Percentiles rank a stretch among this genome's conserved stretches.
Evolutionary conservation across 805 yeast species (phyloP).

Genomic region (Candida sphagnicola): DNA sequence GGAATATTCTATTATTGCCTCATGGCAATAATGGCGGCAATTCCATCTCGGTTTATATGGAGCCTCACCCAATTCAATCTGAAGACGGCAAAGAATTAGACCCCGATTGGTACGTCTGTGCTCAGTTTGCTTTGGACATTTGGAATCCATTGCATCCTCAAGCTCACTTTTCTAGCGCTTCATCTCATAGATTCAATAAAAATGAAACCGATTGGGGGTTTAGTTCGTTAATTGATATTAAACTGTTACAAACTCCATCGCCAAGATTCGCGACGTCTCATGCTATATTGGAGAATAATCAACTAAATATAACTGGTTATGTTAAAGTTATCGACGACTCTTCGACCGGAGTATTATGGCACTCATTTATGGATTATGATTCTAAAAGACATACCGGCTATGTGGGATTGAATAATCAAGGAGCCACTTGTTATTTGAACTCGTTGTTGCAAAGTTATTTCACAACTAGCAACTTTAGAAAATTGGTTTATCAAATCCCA

Average conservation of each 20-base stretch:
- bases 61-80: constrained; percentile 53
- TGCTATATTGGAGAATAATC: constrained; percentile 48
- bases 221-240: constrained; percentile 63
- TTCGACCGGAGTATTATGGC: constrained; percentile 92
- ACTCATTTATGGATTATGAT: constrained; percentile 76
- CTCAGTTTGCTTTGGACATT: constrained; percentile 79
- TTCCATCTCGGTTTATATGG: constrained; percentile 68
- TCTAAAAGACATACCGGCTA: constrained; percentile 85
- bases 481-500: constrained; percentile 86
- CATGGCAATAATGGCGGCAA: constrained; percentile 59
- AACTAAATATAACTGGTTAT: constrained; percentile 69
- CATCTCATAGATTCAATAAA: constrained; percentile 74
- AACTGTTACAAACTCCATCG: constrained; percentile 29
- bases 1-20: constrained; percentile 76
- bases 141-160: constrained; percentile 77
- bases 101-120: constrained; percentile 81
- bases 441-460: constrained; percentile 87
- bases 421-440: constrained; percentile 96
- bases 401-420: constrained; percentile 93
- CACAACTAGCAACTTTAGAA: constrained; percentile 78
- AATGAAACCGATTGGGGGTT: constrained; percentile 96
- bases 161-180: constrained; percentile 54
- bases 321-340: constrained; percentile 79
- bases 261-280: constrained; percentile 14
- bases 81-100: constrained; percentile 25